Conservation (phyloP, 176 grass and related monocot genomes). For the Tillandsia fasciculata region DNA sequence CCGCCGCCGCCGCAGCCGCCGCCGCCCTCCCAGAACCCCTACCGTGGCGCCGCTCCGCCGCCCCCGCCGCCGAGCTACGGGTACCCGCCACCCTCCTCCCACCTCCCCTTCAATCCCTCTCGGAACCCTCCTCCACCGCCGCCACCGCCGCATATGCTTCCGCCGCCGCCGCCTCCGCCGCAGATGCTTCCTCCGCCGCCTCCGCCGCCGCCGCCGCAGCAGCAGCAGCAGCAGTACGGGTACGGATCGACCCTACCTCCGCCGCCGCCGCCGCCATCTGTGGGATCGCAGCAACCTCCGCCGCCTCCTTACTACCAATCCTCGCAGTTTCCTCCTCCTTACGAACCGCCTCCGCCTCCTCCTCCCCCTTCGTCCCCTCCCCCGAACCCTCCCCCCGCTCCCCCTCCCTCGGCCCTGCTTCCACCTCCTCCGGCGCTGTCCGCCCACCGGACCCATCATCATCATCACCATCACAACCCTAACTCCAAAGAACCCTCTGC, state of each 20-base stretch:
- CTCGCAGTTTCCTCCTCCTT: conserved; percentile 14
- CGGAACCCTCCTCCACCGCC: background rate
- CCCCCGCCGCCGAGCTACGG: background rate
- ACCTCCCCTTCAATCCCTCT: background rate
- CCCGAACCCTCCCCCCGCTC: background rate
- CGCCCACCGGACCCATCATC: background rate
- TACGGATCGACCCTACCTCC: background rate
- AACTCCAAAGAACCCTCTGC: background rate
- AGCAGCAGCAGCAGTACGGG: background rate
- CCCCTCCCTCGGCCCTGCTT: conserved; percentile 6
- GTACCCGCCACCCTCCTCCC: background rate
- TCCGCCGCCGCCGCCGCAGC: background rate
- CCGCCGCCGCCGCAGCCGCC: conserved; percentile 19
- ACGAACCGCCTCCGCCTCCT: background rate
- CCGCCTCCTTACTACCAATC: conserved; percentile 3
- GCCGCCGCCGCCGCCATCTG: background rate
- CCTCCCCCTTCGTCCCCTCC: conserved; percentile 1
- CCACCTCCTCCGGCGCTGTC: conserved; percentile 8
- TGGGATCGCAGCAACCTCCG: conserved; percentile 6
- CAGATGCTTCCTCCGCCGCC: too few relatives aligned
- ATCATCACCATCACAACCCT: background rate
- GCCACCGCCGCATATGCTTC: background rate
- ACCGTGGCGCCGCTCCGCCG: background rate
- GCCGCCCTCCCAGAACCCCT: conserved; percentile 23
- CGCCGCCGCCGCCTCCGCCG: background rate